Conservation (phyloP, 768 basidiomycete species). For the Podaxis mareebaensis region DNA sequence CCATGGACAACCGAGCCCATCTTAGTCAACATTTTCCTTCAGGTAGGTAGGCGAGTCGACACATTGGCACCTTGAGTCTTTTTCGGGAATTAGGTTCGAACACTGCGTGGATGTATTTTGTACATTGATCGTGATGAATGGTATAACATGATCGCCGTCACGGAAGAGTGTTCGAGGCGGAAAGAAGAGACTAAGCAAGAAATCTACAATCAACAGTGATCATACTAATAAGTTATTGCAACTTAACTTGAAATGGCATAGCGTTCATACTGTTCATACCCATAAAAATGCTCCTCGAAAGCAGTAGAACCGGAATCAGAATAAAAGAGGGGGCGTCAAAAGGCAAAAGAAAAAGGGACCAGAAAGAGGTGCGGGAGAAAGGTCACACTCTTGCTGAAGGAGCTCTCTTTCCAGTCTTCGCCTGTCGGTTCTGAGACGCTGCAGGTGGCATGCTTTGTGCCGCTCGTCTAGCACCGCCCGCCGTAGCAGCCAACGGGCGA, state of each 20-base stretch:
- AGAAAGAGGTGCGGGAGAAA: background rate
- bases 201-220: background rate
- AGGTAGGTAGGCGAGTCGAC: background rate
- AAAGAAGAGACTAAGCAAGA: background rate
- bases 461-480: background rate
- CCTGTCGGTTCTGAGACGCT: background rate
- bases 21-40: too few relatives aligned
- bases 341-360: background rate
- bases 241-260: background rate
- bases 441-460: constrained; percentile 12
- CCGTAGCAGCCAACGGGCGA: background rate
- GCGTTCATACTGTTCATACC: background rate
- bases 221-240: constrained; percentile 1
- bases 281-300: background rate
- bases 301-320: background rate
- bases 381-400: constrained; percentile 11
- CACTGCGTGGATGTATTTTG: background rate
- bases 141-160: background rate
- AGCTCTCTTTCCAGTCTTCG: constrained; percentile 1
- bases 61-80: background rate
- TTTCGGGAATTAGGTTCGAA: background rate
- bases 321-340: background rate
- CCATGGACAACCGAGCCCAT: background rate
- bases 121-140: background rate
- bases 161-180: background rate